These are phyloP conservation scores for Beauveria pseudobassiana DNA, from an alignment of 2,329 filamentous ascomycete genomes.

Conservation along the genomic window DNA sequence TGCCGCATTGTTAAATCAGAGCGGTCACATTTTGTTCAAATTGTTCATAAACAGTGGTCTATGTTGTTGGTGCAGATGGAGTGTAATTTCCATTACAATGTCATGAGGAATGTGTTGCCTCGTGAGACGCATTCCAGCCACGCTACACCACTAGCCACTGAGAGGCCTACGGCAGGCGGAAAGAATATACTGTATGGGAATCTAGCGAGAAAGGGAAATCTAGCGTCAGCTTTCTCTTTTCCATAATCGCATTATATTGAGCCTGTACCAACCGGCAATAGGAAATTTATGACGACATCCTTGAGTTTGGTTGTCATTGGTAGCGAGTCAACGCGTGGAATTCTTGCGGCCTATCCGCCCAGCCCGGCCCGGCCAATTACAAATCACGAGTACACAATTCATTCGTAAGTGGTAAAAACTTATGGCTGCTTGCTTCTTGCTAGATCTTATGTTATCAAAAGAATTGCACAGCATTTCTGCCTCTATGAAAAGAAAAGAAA, in stretches of 20 bases:
- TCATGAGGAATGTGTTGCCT: conserved; percentile 33
- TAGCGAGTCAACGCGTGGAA: not conserved
- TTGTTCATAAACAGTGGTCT: conserved; percentile 2
- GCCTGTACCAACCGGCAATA: not conserved
- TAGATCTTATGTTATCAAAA: conserved; percentile 26
- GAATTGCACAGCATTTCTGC: conserved; percentile 23
- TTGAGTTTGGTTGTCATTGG: not conserved
- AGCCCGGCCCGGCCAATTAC: not conserved
- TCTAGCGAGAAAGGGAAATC: no score
- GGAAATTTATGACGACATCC: not conserved
- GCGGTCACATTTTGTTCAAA: not conserved
- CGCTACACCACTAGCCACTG: conserved; percentile 7
- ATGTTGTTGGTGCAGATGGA: not conserved
- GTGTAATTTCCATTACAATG: conserved; percentile 23
- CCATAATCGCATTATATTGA: not conserved
- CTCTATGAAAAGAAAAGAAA: conserved; percentile 24
- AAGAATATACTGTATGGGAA: not conserved
- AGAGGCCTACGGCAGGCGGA: not conserved
- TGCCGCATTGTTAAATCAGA: not conserved
- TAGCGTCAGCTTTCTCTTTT: not conserved
- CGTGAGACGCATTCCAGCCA: conserved; percentile 28
- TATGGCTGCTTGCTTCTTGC: conserved; percentile 21
- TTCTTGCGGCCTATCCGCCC: not conserved
- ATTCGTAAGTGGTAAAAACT: not conserved
- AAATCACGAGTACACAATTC: conserved; percentile 9